phyloP scores from a whole-genome alignment of 129 eudicot genomes.

The Smallanthus sonchifolius region DNA sequence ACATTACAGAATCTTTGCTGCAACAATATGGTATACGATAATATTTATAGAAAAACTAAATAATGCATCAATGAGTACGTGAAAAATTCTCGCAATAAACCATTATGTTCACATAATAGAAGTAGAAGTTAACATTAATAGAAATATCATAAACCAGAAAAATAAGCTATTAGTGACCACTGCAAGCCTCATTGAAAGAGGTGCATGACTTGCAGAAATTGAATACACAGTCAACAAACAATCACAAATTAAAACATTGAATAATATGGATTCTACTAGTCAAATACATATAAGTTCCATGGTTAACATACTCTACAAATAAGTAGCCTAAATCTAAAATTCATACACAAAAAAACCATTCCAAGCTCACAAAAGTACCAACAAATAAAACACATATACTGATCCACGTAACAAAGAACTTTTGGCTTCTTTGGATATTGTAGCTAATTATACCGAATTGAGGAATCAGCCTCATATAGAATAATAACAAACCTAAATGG shows the following conservation, averaged over 20 bases:
- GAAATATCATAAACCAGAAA: not conserved
- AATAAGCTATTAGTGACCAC: not conserved
- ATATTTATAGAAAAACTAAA: conserved; percentile 1
- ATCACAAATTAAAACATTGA: not conserved
- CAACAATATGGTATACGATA: conserved; percentile 34
- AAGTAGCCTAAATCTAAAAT: not conserved
- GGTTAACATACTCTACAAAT: not conserved
- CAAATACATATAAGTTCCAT: not conserved
- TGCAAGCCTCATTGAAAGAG: not conserved
- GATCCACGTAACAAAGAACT: not conserved
- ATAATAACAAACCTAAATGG: not conserved
- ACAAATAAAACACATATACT: not conserved
- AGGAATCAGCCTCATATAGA: not conserved
- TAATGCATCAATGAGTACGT: not conserved
- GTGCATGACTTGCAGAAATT: not conserved
- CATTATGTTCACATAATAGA: conserved; percentile 30
- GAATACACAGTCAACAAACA: not conserved
- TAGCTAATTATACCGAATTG: not conserved
- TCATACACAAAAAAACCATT: not conserved
- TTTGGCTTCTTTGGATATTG: not conserved
- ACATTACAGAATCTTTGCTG: conserved; percentile 79
- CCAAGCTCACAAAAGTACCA: not conserved
- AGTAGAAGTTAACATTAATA: not conserved
- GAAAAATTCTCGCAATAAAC: not conserved
- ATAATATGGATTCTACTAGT: not conserved